Evolutionary conservation across 2,329 filamentous ascomycete species (phyloP).

Genomic region (Epichloe typhina): DNA sequence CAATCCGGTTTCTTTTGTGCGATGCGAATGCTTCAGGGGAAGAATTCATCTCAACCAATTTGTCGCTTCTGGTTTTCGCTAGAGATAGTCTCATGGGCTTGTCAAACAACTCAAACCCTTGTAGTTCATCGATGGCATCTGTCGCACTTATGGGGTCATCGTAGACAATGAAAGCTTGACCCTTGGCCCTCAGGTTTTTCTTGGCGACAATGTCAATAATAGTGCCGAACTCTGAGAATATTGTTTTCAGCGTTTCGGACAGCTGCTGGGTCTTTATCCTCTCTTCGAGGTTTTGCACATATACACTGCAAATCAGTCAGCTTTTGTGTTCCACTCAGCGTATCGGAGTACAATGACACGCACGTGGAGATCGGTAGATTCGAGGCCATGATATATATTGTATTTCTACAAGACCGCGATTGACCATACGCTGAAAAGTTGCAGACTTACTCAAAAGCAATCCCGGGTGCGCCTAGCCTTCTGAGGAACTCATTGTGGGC

Average conservation of each 20-base stretch:
- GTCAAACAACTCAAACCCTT: slow-evolving; percentile 86
- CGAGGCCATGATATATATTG: neutral
- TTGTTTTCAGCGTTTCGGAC: slow-evolving; percentile 55
- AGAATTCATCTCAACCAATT: slow-evolving; percentile 64
- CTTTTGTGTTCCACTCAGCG: slow-evolving; percentile 22
- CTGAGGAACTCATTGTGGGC: too few relatives aligned
- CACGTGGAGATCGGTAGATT: slow-evolving; percentile 47
- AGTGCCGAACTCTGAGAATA: slow-evolving; percentile 82
- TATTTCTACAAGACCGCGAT: too few relatives aligned
- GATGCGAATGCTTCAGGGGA: slow-evolving; percentile 69
- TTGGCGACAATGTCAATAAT: slow-evolving; percentile 80
- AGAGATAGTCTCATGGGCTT: slow-evolving; percentile 79
- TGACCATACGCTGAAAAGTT: too few relatives aligned
- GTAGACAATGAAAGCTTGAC: slow-evolving; percentile 91
- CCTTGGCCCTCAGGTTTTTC: slow-evolving; percentile 81
- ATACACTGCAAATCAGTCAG: slow-evolving; percentile 39
- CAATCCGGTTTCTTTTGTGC: slow-evolving; percentile 72
- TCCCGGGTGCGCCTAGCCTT: too few relatives aligned
- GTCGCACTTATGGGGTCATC: slow-evolving; percentile 67
- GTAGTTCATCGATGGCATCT: slow-evolving; percentile 73
- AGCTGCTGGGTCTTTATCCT: slow-evolving; percentile 71
- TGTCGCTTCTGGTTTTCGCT: slow-evolving; percentile 76
- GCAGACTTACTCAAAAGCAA: too few relatives aligned
- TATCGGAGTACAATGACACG: slow-evolving; percentile 64
- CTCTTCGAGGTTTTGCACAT: slow-evolving; percentile 81